Evolutionary conservation across 1,284 basidiomycete genomes (phyloP), one percentile per base, ranked within the genome.

Genomic region (Sanghuangporus weigelae): DNA sequence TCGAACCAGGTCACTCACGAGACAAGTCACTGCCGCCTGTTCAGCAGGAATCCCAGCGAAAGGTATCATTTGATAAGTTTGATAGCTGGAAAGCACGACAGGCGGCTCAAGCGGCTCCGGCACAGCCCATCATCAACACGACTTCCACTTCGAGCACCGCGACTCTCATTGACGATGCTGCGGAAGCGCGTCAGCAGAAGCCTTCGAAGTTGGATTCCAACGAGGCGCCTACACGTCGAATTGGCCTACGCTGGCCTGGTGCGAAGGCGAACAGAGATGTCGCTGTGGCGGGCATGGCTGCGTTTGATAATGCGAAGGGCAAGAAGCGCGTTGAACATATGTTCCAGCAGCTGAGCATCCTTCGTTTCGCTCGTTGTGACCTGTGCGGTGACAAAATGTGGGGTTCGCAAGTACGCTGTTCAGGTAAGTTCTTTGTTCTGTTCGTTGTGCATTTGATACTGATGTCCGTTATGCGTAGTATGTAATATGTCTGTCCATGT

Each of bases 341-440:
- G 65, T 98, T 98, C 81, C 92, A 95, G 73, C 93, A 92, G 66
- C 81, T 94, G 71, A 96, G 89, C 71, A 86, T 95, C 23, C 79
- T 99, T 66, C 85, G 95, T 39, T 92, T 97, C 63, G 89, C 93
- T 16, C 83, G 93, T 53, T 99, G 96, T 73, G 95, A 98, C 71
- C 89, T 96, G 63, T 99, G 96, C 73, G 89, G 90, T 46, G 97
- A 98, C 72, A 99, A 98, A 80, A 89, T 99, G 89, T 99, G 96
- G 95, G 96, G 96, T 5, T 88, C 96, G 44, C 93, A 95, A 74
- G 82, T 95, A 63, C 88, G 93, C 39, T 99, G 96, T 73, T 84
- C 87, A 66, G 81, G 95, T 94, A 70, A 73, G 89, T 80, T 63
- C 36, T 57, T 44, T 42, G 40, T 16, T 48, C 38, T 11, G 38